A percentile compares a stretch with the other conserved stretches of the same genome.
Conservation (phyloP, 1,284 basidiomycete species). For the Termitomyces sp. region DNA sequence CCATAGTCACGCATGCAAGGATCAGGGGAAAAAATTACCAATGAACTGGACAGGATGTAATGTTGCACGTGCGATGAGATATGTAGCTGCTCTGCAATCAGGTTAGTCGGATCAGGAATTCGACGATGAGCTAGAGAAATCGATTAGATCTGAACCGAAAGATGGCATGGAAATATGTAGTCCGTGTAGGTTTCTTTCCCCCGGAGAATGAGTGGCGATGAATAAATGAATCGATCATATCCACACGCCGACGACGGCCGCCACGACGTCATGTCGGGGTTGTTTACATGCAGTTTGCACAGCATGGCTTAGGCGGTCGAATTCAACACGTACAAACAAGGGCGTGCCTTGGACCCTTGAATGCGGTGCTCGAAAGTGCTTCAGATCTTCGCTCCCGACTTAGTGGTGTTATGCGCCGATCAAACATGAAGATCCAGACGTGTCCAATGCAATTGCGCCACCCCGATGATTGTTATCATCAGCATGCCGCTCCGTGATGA, state of each 20-base stretch:
- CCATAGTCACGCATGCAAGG: too few species aligned
- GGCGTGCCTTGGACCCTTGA: not conserved
- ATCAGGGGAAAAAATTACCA: too few species aligned
- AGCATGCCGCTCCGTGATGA: too few species aligned
- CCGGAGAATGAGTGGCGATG: not conserved
- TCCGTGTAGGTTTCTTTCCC: not conserved
- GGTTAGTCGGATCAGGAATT: too few species aligned
- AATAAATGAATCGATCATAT: not conserved
- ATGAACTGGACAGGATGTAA: too few species aligned
- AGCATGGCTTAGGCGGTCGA: slow-evolving; percentile 8
- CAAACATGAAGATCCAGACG: not conserved
- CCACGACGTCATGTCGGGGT: not conserved
- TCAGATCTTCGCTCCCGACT: not conserved
- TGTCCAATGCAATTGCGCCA: slow-evolving; percentile 3
- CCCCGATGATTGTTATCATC: not conserved
- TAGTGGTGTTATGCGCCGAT: slow-evolving; percentile 4
- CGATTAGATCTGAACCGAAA: not conserved
- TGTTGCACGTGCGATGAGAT: too few species aligned
- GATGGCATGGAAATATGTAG: too few species aligned
- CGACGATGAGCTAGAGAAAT: not conserved
- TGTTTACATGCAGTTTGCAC: slow-evolving; percentile 2
- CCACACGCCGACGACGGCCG: too few species aligned
- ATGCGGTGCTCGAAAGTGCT: slow-evolving; percentile 1
- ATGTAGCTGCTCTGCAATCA: too few species aligned
- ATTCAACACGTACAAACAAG: slow-evolving; percentile 7